These are phyloP conservation scores for Ceratobasidium sp. DNA, from an alignment of 1,284 basidiomycete species.

Conservation along the genomic window DNA sequence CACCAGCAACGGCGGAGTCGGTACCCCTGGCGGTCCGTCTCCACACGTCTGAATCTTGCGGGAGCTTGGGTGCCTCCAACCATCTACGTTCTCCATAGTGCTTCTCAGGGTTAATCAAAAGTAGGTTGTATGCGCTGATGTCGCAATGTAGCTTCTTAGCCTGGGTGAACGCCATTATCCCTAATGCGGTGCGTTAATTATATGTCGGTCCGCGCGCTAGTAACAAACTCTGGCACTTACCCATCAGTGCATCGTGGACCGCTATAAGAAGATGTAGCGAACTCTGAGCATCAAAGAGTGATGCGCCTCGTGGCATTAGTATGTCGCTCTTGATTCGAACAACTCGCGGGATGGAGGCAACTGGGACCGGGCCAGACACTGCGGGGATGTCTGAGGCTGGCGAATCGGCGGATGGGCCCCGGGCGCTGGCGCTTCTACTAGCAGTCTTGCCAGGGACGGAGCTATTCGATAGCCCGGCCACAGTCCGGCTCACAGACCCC, in stretches of 20 bases:
- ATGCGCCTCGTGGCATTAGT: slow-evolving; percentile 24
- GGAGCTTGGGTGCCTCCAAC: neutral
- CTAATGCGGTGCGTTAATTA: neutral
- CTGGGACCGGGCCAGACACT: too few relatives aligned
- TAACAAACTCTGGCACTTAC: neutral
- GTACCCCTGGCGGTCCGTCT: neutral
- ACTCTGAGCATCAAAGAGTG: neutral
- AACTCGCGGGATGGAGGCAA: too few relatives aligned
- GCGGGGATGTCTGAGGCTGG: too few relatives aligned
- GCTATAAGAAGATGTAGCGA: slow-evolving; percentile 9
- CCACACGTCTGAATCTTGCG: neutral
- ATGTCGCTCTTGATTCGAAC: slow-evolving; percentile 15
- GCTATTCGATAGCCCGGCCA: too few relatives aligned
- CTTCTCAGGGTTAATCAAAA: slow-evolving; percentile 2
- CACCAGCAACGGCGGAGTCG: neutral
- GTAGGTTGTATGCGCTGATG: slow-evolving; percentile 25
- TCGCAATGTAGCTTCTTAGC: slow-evolving; percentile 15
- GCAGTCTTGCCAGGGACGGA: too few relatives aligned
- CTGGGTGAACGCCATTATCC: slow-evolving; percentile 21
- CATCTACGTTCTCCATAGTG: neutral
- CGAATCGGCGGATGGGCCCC: too few relatives aligned
- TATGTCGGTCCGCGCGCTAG: neutral
- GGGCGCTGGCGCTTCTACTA: too few relatives aligned
- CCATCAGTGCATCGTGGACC: slow-evolving; percentile 14
- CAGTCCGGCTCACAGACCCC: too few relatives aligned